Percentiles rank a stretch among this genome's conserved stretches.
phyloP scores from a whole-genome alignment of 495 filamentous ascomycete species.

The Xeromyces bisporus region DNA sequence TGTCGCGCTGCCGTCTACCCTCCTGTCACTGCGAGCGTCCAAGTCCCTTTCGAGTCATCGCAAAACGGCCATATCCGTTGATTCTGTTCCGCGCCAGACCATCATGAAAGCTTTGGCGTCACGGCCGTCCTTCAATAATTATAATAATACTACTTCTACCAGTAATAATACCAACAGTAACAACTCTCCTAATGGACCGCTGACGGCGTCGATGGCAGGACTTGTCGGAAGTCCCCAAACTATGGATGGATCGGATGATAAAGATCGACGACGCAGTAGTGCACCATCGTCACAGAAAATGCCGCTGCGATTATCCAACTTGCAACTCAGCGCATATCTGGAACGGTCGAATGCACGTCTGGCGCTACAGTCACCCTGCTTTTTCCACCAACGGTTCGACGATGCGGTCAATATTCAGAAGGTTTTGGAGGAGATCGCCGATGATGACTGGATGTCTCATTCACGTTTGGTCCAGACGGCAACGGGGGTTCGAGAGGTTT shows the following conservation, averaged over 20 bases:
- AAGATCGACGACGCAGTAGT: conserved; percentile 29
- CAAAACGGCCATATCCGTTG: conserved; percentile 47
- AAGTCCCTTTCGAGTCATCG: conserved; percentile 34
- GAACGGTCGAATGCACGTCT: conserved; percentile 42
- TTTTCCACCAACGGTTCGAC: conserved; percentile 92
- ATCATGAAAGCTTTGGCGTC: conserved; percentile 80
- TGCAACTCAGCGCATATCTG: conserved; percentile 29
- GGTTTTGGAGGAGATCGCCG: conserved; percentile 82
- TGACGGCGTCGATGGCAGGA: conserved; percentile 33
- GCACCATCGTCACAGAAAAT: conserved; percentile 42
- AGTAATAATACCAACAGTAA: conserved; percentile 35
- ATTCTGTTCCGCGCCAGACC: conserved; percentile 65
- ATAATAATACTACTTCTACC: too few species aligned
- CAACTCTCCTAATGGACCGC: conserved; percentile 29
- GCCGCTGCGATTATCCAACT: conserved; percentile 46
- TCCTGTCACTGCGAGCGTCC: conserved; percentile 20
- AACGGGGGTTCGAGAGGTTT: conserved; percentile 83
- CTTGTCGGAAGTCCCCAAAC: conserved; percentile 15
- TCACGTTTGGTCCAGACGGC: conserved; percentile 88
- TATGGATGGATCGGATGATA: conserved; percentile 19
- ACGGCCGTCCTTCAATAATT: conserved; percentile 36
- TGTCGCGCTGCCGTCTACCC: neutral
- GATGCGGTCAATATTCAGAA: conserved; percentile 89
- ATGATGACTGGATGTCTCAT: conserved; percentile 82
- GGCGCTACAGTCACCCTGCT: conserved; percentile 75